Evolutionary conservation across 116 monocot genomes (phyloP), one percentile per base, ranked within the genome.

Genomic region (Trichopus zeylanicus): DNA sequence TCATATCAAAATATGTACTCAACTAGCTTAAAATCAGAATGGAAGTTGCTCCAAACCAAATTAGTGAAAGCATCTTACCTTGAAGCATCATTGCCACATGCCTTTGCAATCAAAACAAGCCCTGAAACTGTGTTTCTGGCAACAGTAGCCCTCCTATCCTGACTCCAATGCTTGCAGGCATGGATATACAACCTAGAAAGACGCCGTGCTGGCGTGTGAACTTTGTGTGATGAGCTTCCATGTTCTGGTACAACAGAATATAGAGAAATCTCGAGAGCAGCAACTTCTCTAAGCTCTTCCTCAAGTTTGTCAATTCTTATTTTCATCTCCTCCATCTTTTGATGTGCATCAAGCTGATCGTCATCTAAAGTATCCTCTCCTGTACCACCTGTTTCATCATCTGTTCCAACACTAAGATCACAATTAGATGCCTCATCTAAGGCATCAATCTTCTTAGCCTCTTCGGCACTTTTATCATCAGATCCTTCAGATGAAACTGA

Each of bases 241-340:
- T 98, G 98, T 60, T 91, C 98, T 31, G 98, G 82, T 46, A 85
- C 78, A 6, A 98, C 70, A 24, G 98, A 91, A 56, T 98, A 98
- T 20, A 98, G 84, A 68, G 98, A 91, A 73, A 98, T 80, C 78
- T 98, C 98, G 73, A 91, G 85, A 7, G 85, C 91, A 73, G 98
- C 98, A 60, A 88, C 82, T 80, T 91, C 98, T 78, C 85, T 79
- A 29, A 98, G 75, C 67, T 98, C 98, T 57, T 98, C 79, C 70
- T 98, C 98, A 26, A 98, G 80, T 56, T 80, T 91, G 28, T 82
- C 80, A 61, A 98, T 88, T 75, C 68, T 98, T 2, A 48, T 29
- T 65, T 88, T 75, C 88, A 98, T 69, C 54, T 81, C 91, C 59
- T 82, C 85, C 60, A 87, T 75, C 56, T 88, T 80, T 46, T 73